phyloP scores from a whole-genome alignment of 2,329 filamentous ascomycete species.

The Xylariaceae sp. region DNA sequence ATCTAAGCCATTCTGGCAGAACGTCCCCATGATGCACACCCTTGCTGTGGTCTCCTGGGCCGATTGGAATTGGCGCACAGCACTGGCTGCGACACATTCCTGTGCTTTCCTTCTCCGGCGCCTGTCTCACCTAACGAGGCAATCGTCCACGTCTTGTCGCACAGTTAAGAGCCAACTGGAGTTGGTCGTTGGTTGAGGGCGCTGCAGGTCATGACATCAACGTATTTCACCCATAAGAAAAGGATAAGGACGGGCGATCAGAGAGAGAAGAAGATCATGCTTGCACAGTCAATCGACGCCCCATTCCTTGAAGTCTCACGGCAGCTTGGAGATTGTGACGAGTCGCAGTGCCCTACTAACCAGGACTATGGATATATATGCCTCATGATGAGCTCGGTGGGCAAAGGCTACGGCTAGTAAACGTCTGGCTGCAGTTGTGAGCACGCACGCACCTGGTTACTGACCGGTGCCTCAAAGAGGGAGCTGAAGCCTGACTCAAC shows the following conservation, averaged over 20 bases:
- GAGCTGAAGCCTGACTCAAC: background rate
- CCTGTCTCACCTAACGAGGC: slow-evolving; percentile 9
- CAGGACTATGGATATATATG: background rate
- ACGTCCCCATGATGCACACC: background rate
- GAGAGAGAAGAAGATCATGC: slow-evolving; percentile 4
- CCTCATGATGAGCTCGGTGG: background rate
- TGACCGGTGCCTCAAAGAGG: too few species aligned
- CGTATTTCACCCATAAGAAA: background rate
- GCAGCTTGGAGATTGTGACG: slow-evolving; percentile 8
- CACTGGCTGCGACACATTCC: slow-evolving; percentile 4
- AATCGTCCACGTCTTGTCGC: too few species aligned
- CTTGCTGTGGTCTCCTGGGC: background rate
- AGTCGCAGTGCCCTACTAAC: background rate
- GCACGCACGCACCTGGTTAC: too few species aligned
- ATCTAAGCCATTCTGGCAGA: background rate
- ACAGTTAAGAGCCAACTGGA: background rate
- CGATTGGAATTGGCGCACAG: slow-evolving; percentile 5
- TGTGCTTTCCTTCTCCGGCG: slow-evolving; percentile 1
- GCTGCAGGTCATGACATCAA: background rate
- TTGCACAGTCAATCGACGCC: slow-evolving; percentile 1
- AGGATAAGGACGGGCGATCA: background rate
- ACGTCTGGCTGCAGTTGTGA: too few species aligned
- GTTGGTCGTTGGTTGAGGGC: background rate
- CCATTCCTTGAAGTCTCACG: slow-evolving; percentile 11
- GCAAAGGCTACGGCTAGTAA: background rate